Percentiles rank a stretch among this genome's conserved stretches.
phyloP scores from a whole-genome alignment of 1,284 basidiomycete genomes.

The Coriolopsis trogii region DNA sequence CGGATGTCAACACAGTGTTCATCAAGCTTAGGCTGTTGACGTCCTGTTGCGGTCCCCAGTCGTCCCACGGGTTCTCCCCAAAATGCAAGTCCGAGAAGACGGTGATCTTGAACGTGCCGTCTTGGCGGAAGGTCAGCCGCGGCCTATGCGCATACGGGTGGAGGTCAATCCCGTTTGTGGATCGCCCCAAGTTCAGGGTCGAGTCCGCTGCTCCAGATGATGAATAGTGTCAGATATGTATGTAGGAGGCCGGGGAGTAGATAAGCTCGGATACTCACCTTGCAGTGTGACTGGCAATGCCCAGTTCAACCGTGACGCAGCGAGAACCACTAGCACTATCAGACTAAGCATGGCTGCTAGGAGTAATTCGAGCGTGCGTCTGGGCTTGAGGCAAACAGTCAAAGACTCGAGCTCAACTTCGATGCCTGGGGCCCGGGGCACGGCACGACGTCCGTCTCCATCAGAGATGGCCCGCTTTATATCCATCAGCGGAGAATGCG shows the following conservation, averaged over 20 bases:
- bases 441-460: too few species aligned
- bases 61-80: constrained; percentile 71
- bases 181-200: neutral
- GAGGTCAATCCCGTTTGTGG: constrained; percentile 12
- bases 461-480: neutral
- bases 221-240: neutral
- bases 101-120: constrained; percentile 67
- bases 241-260: neutral
- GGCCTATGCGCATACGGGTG: constrained; percentile 33
- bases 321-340: too few species aligned
- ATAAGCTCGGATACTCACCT: too few species aligned
- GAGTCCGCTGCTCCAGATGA: neutral
- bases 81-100: constrained; percentile 72
- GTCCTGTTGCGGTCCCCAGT: constrained; percentile 66
- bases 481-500: neutral
- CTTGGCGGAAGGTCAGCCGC: constrained; percentile 33
- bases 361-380: constrained; percentile 13
- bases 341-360: too few species aligned
- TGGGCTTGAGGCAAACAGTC: neutral
- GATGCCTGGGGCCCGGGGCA: too few species aligned
- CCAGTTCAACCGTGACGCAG: too few species aligned
- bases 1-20: constrained; percentile 51
- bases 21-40: constrained; percentile 58
- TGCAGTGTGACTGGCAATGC: too few species aligned
- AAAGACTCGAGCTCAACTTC: too few species aligned